A percentile compares a stretch with the other conserved stretches of the same genome.
Conservation (phyloP, 768 basidiomycete species). For the Lactarius sp. region DNA sequence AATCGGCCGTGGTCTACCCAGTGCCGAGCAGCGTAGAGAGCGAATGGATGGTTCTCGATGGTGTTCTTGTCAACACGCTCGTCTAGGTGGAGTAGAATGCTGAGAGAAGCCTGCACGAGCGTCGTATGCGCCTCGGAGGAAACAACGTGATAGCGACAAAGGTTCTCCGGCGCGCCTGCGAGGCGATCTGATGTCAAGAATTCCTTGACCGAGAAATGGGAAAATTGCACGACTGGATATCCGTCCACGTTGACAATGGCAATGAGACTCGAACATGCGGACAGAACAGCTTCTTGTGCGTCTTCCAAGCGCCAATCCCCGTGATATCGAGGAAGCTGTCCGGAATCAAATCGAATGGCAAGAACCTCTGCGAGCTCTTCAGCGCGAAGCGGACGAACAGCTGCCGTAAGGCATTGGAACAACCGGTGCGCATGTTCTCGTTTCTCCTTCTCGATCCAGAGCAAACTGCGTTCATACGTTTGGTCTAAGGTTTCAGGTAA, state of each 20-base stretch:
- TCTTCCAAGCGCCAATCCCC: background rate
- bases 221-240: background rate
- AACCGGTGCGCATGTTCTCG: background rate
- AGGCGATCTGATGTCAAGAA: background rate
- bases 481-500: background rate
- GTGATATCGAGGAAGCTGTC: background rate
- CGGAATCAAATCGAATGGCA: background rate
- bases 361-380: conserved; percentile 7
- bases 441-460: background rate
- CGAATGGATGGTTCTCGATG: background rate
- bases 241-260: background rate
- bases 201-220: background rate
- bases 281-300: background rate
- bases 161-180: background rate
- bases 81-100: background rate
- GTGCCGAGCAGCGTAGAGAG: background rate
- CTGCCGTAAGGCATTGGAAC: background rate
- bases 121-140: background rate
- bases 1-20: background rate
- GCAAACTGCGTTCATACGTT: background rate
- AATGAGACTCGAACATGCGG: background rate
- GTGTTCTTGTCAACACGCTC: background rate
- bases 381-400: background rate
- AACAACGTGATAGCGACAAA: background rate
- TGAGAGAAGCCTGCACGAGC: background rate